phyloP scores from a whole-genome alignment of 2,329 filamentous ascomycete genomes.

The Fusarium temperatum region DNA sequence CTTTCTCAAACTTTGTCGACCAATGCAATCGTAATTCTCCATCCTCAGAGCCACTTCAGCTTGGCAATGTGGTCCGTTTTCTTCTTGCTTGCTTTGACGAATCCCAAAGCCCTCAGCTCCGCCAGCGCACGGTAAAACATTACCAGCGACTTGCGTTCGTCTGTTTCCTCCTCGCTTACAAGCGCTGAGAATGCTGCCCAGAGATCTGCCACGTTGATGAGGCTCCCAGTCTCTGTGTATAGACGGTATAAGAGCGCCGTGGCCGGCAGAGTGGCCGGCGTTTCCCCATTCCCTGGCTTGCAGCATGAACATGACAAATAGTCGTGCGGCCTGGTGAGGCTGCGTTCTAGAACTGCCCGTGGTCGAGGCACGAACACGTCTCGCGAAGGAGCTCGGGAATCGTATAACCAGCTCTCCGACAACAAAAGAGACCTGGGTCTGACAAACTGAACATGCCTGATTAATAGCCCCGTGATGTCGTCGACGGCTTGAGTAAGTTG shows the following conservation, averaged over 20 bases:
- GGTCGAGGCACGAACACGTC: slow-evolving; percentile 81
- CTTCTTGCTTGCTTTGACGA: slow-evolving; percentile 89
- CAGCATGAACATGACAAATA: slow-evolving; percentile 81
- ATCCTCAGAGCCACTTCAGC: slow-evolving; percentile 74
- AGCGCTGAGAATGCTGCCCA: slow-evolving; percentile 80
- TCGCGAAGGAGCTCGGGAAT: slow-evolving; percentile 72
- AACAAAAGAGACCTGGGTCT: slow-evolving; percentile 61
- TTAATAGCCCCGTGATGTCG: slow-evolving; percentile 46
- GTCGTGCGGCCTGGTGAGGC: slow-evolving; percentile 76
- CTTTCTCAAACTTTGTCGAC: slow-evolving; percentile 14
- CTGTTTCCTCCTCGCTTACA: slow-evolving; percentile 54
- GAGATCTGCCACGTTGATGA: slow-evolving; percentile 82
- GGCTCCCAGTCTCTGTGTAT: slow-evolving; percentile 77
- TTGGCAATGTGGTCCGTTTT: slow-evolving; percentile 94
- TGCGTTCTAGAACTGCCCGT: slow-evolving; percentile 75
- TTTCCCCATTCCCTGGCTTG: slow-evolving; percentile 55
- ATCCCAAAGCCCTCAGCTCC: slow-evolving; percentile 84
- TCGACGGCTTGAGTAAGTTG: slow-evolving; percentile 74
- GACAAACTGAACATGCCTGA: slow-evolving; percentile 35
- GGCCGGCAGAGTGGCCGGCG: slow-evolving; percentile 71
- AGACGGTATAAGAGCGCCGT: slow-evolving; percentile 81
- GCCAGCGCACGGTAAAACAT: slow-evolving; percentile 87
- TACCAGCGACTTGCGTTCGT: slow-evolving; percentile 70
- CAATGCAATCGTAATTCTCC: slow-evolving; percentile 10
- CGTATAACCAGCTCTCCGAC: slow-evolving; percentile 80